phyloP scores from a whole-genome alignment of 1,284 basidiomycete species.

The Agroathelia rolfsii region DNA sequence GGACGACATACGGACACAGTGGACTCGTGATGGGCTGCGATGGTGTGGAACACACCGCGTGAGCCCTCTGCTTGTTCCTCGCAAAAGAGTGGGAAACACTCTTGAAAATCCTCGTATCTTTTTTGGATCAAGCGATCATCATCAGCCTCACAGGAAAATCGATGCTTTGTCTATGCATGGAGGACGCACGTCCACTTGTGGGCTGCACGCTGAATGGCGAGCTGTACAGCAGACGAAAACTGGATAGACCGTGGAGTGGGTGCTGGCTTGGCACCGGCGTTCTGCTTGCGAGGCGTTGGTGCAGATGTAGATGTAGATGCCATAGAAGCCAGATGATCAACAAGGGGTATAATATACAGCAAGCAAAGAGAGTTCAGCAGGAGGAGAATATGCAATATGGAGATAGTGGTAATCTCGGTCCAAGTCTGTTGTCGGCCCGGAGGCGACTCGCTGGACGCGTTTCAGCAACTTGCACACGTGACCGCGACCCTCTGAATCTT shows the following conservation, averaged over 20 bases:
- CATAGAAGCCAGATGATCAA: too few species aligned
- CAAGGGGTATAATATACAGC: too few species aligned
- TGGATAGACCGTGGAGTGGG: slow-evolving; percentile 66
- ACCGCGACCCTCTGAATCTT: too few species aligned
- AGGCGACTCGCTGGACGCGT: too few species aligned
- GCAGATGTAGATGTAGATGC: too few species aligned
- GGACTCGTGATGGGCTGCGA: slow-evolving; percentile 60
- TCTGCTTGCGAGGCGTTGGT: slow-evolving; percentile 12
- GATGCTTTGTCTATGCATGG: neutral
- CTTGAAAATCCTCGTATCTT: slow-evolving; percentile 68
- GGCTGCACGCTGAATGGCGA: slow-evolving; percentile 64
- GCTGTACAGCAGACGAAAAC: slow-evolving; percentile 64
- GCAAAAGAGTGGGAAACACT: slow-evolving; percentile 67
- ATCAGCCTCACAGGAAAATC: neutral
- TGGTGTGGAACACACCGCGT: slow-evolving; percentile 52
- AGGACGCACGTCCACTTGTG: slow-evolving; percentile 73
- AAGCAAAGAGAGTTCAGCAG: too few species aligned
- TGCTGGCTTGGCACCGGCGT: slow-evolving; percentile 22
- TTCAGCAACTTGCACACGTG: too few species aligned
- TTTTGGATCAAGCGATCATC: slow-evolving; percentile 4
- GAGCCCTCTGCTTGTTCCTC: slow-evolving; percentile 65
- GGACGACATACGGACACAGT: slow-evolving; percentile 41
- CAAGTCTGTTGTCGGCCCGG: too few species aligned
- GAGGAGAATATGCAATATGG: too few species aligned
- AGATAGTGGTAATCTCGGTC: too few species aligned